These are phyloP conservation scores for Phytophthora pluvialis DNA, from an alignment of 352 stramenopile species.

Conservation along the genomic window DNA sequence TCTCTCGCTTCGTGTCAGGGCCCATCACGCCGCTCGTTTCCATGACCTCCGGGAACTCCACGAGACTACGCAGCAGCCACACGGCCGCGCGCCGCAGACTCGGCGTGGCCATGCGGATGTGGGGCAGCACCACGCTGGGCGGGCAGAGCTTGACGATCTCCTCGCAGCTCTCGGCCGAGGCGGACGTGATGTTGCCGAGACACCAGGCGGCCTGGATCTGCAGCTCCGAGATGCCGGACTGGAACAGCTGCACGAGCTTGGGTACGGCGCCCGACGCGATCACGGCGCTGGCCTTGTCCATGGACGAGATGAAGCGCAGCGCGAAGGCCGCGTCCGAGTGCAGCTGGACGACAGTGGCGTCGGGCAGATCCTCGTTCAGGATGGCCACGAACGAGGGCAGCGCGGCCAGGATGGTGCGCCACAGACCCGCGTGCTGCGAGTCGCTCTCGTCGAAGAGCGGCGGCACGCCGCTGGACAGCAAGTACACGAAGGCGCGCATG, in stretches of 20 bases:
- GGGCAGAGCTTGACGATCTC: constrained; percentile 78
- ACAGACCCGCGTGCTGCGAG: constrained; percentile 84
- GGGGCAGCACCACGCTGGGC: constrained; percentile 70
- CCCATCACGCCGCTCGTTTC: constrained; percentile 51
- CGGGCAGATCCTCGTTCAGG: constrained; percentile 68
- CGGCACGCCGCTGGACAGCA: constrained; percentile 85
- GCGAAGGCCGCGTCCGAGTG: constrained; percentile 89
- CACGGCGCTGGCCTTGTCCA: constrained; percentile 85
- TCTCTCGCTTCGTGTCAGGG: constrained; percentile 67
- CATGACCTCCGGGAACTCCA: constrained; percentile 85
- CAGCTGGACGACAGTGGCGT: constrained; percentile 71
- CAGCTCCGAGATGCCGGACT: constrained; percentile 87
- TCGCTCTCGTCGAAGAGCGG: constrained; percentile 85
- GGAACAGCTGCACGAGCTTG: constrained; percentile 84
- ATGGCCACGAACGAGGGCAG: constrained; percentile 83
- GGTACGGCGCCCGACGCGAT: constrained; percentile 75
- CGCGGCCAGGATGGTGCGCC: constrained; percentile 81
- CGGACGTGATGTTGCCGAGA: constrained; percentile 85
- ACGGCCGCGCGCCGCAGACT: constrained; percentile 75
- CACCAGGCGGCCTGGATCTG: constrained; percentile 90
- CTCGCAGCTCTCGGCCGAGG: constrained; percentile 75
- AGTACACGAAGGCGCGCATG: constrained; percentile 87
- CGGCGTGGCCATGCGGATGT: constrained; percentile 88
- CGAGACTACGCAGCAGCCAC: constrained; percentile 85
- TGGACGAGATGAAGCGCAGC: constrained; percentile 88